Evolutionary conservation across 495 filamentous ascomycete genomes (phyloP).

Genomic region (Trichoderma parareesei): DNA sequence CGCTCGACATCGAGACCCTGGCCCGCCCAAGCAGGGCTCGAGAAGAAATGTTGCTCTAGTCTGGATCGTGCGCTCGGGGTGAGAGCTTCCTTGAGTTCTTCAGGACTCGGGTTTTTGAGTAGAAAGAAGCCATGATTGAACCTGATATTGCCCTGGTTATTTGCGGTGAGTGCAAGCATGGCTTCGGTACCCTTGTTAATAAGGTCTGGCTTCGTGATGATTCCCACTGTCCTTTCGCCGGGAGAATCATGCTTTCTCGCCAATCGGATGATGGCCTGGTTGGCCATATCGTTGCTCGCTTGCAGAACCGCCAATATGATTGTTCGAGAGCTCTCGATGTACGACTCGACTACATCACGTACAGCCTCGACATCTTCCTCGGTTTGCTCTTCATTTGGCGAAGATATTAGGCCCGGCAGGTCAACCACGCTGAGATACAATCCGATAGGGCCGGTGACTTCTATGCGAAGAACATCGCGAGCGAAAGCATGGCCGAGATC

Average conservation of each 20-base stretch:
- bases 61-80: not conserved
- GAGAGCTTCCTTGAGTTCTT: conserved; percentile 1
- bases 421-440: conserved; percentile 58
- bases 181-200: conserved; percentile 22
- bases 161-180: conserved; percentile 28
- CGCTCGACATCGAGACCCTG: conserved; percentile 8
- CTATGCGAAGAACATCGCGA: conserved; percentile 53
- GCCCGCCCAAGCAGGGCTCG: not conserved
- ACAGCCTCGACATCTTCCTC: conserved; percentile 41
- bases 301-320: conserved; percentile 54
- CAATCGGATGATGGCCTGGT: conserved; percentile 41
- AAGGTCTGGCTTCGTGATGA: conserved; percentile 51
- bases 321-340: conserved; percentile 47
- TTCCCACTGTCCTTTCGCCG: conserved; percentile 43
- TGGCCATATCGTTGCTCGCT: conserved; percentile 41
- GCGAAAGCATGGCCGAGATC: no score
- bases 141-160: conserved; percentile 34
- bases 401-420: conserved; percentile 51
- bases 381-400: conserved; percentile 32
- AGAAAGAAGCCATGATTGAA: conserved; percentile 41
- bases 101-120: conserved; percentile 29
- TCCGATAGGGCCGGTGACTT: conserved; percentile 49
- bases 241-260: conserved; percentile 33
- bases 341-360: conserved; percentile 39
- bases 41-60: not conserved